Evolutionary conservation across 2,329 filamentous ascomycete genomes (phyloP).

Genomic region (Apiospora hydei): DNA sequence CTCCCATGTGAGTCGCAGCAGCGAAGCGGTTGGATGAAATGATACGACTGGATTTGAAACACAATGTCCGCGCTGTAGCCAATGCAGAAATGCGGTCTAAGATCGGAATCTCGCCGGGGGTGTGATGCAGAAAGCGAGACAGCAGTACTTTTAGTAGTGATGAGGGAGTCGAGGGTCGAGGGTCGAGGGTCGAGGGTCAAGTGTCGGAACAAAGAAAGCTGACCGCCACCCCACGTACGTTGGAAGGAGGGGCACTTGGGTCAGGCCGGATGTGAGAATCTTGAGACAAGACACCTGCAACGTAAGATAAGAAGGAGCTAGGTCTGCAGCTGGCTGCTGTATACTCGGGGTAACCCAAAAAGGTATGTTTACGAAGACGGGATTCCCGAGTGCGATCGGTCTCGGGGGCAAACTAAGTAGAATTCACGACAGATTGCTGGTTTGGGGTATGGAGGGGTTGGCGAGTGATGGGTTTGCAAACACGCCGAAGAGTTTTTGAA

Average conservation of each 20-base stretch:
- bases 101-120: background rate
- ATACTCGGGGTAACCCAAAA: constrained; percentile 13
- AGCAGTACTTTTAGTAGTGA: background rate
- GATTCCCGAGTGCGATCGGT: background rate
- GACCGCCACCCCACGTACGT: constrained; percentile 24
- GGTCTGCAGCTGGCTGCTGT: background rate
- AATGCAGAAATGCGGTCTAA: constrained; percentile 18
- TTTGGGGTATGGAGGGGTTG: constrained; percentile 5
- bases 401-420: background rate
- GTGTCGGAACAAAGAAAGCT: constrained; percentile 8
- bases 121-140: constrained; percentile 2
- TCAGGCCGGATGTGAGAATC: background rate
- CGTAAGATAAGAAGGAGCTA: constrained; percentile 14
- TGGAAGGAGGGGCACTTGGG: constrained; percentile 15
- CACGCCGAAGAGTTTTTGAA: background rate
- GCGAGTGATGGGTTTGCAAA: background rate
- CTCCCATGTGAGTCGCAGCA: background rate
- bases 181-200: background rate
- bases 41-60: background rate
- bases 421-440: background rate
- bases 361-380: background rate
- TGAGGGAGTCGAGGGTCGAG: background rate
- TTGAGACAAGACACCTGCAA: constrained; percentile 6
- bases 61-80: background rate
- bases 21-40: background rate